Base-by-base conservation (phyloP, 495 filamentous ascomycete genomes). In the Hypoxylon subgilvum region DNA sequence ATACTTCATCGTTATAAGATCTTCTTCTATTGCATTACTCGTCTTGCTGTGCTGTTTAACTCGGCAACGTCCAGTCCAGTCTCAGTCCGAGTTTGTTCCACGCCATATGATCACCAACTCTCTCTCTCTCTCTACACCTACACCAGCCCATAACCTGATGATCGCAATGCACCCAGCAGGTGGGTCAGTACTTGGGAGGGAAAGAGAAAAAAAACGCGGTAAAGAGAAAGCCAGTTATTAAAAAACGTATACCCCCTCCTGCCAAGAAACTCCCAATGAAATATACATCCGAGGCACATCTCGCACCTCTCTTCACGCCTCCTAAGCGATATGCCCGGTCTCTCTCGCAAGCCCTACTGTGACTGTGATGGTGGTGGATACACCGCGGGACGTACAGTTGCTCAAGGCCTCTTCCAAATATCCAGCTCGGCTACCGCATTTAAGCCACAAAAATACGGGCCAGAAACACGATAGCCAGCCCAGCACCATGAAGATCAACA, bases 161-260 rank as follows among this genome's bases (percentile, higher is more conserved):
- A 51, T 40, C 50, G 56, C 43, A 27, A 64, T 52, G 56, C 52
- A 62, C 23, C 65, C 28, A 44, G 48, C 32, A 43, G 61, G 44
- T 31, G 18, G 45, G 31, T 32, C 50, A 44, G 46, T 63, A 52
- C 39, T 49, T 31, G 6, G 32, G 5, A 12, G 9, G 35, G 16
- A 35, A 35, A 35, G 5, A 10, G 10, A 10, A 10, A 30, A 30
- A 61, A 35, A 66, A 56, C 45, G 46, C 38, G 23, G 35, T 43
- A 34, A 64, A 66, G 50, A 57, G 69, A 65, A 67, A 55, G 28
- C 52, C 49, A 66, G 48, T 59, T 58, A 68, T 64, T 55, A 63
- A 72, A 65, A 72, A 61, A 63, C 57, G 67, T 67, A 65, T 70
- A 65, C 67, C 67, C 18, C 67, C 18, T 70, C 67, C 65, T 67